Conservation (phyloP, 257 asterid species). For the Pogostemon cablin region DNA sequence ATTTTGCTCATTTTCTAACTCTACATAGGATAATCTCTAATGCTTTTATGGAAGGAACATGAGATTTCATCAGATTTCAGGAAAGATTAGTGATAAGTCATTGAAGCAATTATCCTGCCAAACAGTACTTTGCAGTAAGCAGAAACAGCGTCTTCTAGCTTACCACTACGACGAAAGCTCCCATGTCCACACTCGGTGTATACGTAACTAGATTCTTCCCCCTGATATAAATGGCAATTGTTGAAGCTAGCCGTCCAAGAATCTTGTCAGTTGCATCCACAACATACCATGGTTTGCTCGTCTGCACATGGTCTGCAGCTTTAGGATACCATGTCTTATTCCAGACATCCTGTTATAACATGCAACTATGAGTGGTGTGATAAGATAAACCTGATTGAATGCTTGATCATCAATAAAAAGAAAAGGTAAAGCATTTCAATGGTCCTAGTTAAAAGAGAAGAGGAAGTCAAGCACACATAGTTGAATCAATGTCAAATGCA, state of each 20-base stretch:
- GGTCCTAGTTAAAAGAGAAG: constrained; percentile 1
- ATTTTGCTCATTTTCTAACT: neutral
- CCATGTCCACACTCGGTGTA: constrained; percentile 99
- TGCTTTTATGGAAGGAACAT: constrained; percentile 8
- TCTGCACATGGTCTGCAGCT: constrained; percentile 82
- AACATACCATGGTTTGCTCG: constrained; percentile 81
- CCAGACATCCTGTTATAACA: constrained; percentile 75
- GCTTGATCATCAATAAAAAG: neutral
- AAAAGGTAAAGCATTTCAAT: constrained; percentile 12
- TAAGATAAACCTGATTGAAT: constrained; percentile 12
- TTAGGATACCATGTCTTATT: constrained; percentile 96
- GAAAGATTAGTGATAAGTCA: neutral
- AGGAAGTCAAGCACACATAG: constrained; percentile 10
- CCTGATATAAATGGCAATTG: constrained; percentile 84
- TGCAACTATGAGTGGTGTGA: constrained; percentile 24
- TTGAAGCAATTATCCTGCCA: neutral
- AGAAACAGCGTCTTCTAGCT: constrained; percentile 8
- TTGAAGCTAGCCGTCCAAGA: constrained; percentile 92
- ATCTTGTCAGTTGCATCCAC: constrained; percentile 93
- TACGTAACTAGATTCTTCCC: constrained; percentile 90
- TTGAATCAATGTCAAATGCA: neutral
- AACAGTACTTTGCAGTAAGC: constrained; percentile 17
- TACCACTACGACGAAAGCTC: constrained; percentile 94
- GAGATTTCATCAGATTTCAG: neutral
- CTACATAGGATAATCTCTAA: neutral